A percentile compares a stretch with the other conserved stretches of the same genome.
phyloP scores from a whole-genome alignment of 192 early-diverging fungal genomes.

The Coemansia sp. region DNA sequence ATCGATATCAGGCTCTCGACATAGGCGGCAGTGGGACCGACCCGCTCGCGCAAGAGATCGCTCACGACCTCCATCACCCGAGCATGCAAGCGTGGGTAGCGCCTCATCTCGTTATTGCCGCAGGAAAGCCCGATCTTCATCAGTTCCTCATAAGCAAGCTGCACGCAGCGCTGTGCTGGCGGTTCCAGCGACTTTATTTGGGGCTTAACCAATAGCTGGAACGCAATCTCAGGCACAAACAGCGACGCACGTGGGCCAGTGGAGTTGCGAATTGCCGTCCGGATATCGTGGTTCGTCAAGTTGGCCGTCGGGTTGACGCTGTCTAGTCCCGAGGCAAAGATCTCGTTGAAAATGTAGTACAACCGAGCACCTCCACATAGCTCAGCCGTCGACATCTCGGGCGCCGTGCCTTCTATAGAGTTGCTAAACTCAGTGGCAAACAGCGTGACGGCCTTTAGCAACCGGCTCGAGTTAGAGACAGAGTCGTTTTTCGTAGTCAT shows the following conservation, averaged over 20 bases:
- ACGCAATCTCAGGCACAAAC: conserved; percentile 85
- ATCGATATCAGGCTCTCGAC: conserved; percentile 82
- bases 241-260: conserved; percentile 76
- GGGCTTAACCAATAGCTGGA: conserved; percentile 80
- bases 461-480: conserved; percentile 49
- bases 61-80: conserved; percentile 76
- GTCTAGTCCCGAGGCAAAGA: conserved; percentile 73
- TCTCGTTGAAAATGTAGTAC: conserved; percentile 82
- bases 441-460: conserved; percentile 72
- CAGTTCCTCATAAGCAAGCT: conserved; percentile 81
- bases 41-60: conserved; percentile 73
- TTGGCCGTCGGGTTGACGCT: conserved; percentile 72
- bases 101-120: conserved; percentile 74
- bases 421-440: conserved; percentile 77
- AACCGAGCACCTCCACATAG: conserved; percentile 80
- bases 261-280: conserved; percentile 82
- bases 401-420: conserved; percentile 74
- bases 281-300: conserved; percentile 72
- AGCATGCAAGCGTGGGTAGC: conserved; percentile 75
- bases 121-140: conserved; percentile 78
- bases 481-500: conserved; percentile 24
- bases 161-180: conserved; percentile 78
- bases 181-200: conserved; percentile 75
- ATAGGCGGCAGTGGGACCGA: conserved; percentile 70
- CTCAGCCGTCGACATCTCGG: conserved; percentile 75